Evolutionary conservation across 2,329 filamentous ascomycete genomes (phyloP), one percentile per base, ranked within the genome.

Genomic region (Botrytis squamosa): DNA sequence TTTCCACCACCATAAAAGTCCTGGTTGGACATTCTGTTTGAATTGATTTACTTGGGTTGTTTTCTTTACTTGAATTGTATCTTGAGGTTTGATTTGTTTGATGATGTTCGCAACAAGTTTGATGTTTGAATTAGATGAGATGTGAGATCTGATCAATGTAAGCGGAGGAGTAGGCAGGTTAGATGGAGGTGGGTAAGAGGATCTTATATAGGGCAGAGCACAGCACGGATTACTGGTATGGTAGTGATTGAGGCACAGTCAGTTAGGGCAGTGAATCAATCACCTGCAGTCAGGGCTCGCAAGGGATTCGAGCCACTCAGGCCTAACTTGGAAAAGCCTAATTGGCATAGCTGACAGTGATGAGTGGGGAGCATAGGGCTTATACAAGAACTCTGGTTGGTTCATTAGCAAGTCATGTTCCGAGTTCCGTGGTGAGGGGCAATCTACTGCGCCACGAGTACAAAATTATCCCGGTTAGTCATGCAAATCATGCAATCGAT

Each of bases 361-460:
- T 25, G 40, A 57, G 65, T n/a, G 65, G 65, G 10, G 65, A 68
- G 29, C 46, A 42, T 29, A 29, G 52, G 52, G 6, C 52, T 29
- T 9, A 29, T 29, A 10, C 18, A 42, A 22, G 14, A 65, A 7
- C 52, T 14, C 2, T 57, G 38, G 10, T 69, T 69, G 66, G 66
- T 33, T 57, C 4, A 20, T 57, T 68, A 4, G 40, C 10, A 40
- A n/a, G 49, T n/a, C 7, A 36, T 25, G 14, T 49, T 49, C 64
- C 65, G 36, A 68, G 33, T 57, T 68, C 65, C 49, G 65, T 40
- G 20, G 25, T 67, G 65, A 67, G 65, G 65, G 65, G 65, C 65
- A 55, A 3, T 57, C 3, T 55, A 57, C 66, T 68, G 49, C 66
- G 66, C 66, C 66, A 68, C 49, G 66, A 25, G 66, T 36, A 66